Conservation (phyloP, 106 monocot species). For the Dioscorea zingiberensis region DNA sequence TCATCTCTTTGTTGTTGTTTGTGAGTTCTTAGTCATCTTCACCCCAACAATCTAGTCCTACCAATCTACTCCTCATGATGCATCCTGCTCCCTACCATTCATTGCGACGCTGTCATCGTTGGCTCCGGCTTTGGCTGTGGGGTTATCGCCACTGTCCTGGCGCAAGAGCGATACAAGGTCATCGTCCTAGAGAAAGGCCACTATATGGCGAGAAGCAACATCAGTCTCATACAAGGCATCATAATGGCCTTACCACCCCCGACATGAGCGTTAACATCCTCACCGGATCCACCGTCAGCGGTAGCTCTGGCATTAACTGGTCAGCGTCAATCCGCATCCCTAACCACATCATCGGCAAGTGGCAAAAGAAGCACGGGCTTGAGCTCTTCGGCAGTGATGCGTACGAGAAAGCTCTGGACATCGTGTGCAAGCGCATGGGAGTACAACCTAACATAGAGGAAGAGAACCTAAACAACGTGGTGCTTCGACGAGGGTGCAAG, state of each 20-base stretch:
- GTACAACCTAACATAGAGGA: slow-evolving; percentile 24
- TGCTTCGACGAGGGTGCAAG: slow-evolving; percentile 45
- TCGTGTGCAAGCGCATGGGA: slow-evolving; percentile 57
- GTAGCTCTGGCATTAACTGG: slow-evolving; percentile 61
- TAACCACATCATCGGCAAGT: slow-evolving; percentile 30
- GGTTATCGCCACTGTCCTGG: slow-evolving; percentile 47
- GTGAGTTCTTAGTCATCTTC: too few relatives aligned
- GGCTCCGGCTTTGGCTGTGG: slow-evolving; percentile 61
- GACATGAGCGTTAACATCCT: slow-evolving; percentile 28
- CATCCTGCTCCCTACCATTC: slow-evolving; percentile 17
- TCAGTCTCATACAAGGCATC: slow-evolving; percentile 30
- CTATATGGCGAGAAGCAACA: slow-evolving; percentile 18
- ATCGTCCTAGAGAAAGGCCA: slow-evolving; percentile 55
- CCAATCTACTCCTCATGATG: too few relatives aligned
- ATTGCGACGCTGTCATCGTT: slow-evolving; percentile 46
- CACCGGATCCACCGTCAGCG: slow-evolving; percentile 48
- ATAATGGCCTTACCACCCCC: slow-evolving; percentile 19
- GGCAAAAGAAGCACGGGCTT: slow-evolving; percentile 37
- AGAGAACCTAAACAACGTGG: slow-evolving; percentile 44
- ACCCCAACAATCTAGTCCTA: too few relatives aligned
- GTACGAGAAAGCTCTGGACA: slow-evolving; percentile 43
- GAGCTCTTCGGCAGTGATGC: slow-evolving; percentile 54
- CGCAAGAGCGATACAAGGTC: slow-evolving; percentile 46
- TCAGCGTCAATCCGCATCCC: slow-evolving; percentile 43
- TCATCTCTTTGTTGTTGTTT: too few relatives aligned